These are phyloP conservation scores for Butyriboletus loyo DNA, from an alignment of 768 basidiomycete species.

Conservation along the genomic window DNA sequence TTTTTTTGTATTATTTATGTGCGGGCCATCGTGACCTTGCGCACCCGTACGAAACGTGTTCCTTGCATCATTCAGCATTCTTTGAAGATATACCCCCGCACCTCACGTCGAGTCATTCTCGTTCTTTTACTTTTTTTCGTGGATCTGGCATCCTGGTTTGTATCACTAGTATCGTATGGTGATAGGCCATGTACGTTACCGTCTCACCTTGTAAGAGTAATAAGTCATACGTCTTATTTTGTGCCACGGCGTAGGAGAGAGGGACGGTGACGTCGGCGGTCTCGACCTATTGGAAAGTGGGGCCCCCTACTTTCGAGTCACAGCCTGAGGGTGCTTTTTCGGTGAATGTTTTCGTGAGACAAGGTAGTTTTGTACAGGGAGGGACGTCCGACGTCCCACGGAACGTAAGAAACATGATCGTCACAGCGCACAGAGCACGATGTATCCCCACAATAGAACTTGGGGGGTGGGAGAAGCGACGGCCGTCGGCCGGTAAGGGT, in stretches of 20 bases:
- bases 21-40: slow-evolving; percentile 6
- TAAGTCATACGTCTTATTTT: slow-evolving; percentile 6
- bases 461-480: not conserved
- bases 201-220: slow-evolving; percentile 3
- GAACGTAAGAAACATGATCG: not conserved
- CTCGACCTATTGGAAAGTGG: slow-evolving; percentile 15
- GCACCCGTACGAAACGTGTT: slow-evolving; percentile 10
- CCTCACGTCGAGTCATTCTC: slow-evolving; percentile 1
- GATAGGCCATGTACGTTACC: slow-evolving; percentile 16
- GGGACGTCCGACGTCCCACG: not conserved
- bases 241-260: not conserved
- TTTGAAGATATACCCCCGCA: slow-evolving; percentile 19
- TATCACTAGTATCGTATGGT: slow-evolving; percentile 15
- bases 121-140: not conserved
- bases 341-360: not conserved
- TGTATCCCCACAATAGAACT: not conserved
- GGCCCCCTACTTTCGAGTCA: slow-evolving; percentile 8
- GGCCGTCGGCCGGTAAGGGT: not conserved
- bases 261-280: not conserved
- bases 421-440: not conserved
- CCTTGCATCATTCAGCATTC: slow-evolving; percentile 14
- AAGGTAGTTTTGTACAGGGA: not conserved
- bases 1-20: slow-evolving; percentile 18
- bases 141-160: slow-evolving; percentile 25
- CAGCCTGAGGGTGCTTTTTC: not conserved